These are phyloP conservation scores for Syzygium oleosum DNA, from an alignment of 345 rosid genomes.

Conservation along the genomic window DNA sequence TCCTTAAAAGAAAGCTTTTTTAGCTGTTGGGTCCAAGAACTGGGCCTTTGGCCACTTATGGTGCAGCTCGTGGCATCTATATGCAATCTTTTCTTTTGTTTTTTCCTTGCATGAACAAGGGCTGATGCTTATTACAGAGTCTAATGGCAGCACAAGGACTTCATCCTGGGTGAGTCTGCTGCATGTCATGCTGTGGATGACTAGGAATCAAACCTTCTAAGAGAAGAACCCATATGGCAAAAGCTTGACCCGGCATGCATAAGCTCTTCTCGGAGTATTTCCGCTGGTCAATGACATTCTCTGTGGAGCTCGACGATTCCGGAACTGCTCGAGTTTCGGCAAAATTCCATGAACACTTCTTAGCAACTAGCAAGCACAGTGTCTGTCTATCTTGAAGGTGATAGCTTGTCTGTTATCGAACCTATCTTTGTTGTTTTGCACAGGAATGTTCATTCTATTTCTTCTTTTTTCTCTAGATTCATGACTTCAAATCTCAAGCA, in stretches of 20 bases:
- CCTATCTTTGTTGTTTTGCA: no score
- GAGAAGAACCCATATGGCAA: not conserved
- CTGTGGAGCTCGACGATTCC: rapidly evolving
- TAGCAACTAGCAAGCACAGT: no score
- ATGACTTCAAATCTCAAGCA: no score
- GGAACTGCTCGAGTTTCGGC: not conserved
- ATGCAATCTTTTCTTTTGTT: not conserved
- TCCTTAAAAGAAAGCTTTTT: not conserved
- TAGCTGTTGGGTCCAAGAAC: not conserved
- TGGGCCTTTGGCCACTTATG: not conserved
- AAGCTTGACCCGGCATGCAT: not conserved
- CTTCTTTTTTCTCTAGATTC: no score
- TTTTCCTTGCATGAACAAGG: not conserved
- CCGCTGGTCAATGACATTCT: rapidly evolving
- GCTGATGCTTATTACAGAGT: not conserved
- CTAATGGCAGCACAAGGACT: not conserved
- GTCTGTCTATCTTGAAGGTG: no score
- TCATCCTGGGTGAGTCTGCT: not conserved
- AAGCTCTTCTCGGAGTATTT: not conserved
- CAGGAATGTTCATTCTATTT: no score
- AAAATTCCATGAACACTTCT: not conserved
- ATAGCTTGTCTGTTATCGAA: no score
- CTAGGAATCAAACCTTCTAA: not conserved
- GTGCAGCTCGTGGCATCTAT: not conserved
- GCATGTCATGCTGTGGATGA: not conserved